phyloP scores from a whole-genome alignment of 495 filamentous ascomycete genomes.

The Podospora didyma region DNA sequence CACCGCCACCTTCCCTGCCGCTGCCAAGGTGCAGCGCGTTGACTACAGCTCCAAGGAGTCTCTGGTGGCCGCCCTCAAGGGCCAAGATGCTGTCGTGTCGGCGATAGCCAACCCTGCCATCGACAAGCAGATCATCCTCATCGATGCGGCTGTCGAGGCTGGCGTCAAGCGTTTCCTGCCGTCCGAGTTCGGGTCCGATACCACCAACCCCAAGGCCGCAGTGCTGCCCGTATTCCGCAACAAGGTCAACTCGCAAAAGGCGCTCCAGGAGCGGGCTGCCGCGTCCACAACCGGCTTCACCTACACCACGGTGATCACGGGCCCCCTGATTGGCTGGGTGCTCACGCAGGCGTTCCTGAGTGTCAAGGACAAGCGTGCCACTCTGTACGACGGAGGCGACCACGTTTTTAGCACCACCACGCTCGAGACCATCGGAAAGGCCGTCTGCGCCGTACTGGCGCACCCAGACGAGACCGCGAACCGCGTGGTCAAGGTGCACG shows the following conservation, averaged over 20 bases:
- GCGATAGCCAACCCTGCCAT: conserved; percentile 34
- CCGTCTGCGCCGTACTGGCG: conserved; percentile 37
- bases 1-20: conserved; percentile 30
- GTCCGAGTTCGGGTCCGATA: conserved; percentile 52
- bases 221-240: conserved; percentile 37
- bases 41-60: conserved; percentile 51
- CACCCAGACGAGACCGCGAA: conserved; percentile 48
- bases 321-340: conserved; percentile 36
- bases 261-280: conserved; percentile 27
- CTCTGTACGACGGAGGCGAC: conserved; percentile 46
- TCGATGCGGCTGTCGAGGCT: conserved; percentile 58
- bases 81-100: conserved; percentile 53
- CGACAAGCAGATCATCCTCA: conserved; percentile 41
- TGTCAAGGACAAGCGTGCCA: conserved; percentile 28
- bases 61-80: conserved; percentile 43
- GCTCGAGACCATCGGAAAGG: conserved; percentile 33
- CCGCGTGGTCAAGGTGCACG: conserved; percentile 35
- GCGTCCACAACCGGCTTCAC: conserved; percentile 31
- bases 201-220: conserved; percentile 22
- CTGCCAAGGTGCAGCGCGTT: conserved; percentile 41
- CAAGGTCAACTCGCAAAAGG: conserved; percentile 40
- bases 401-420: conserved; percentile 36
- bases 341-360: conserved; percentile 32
- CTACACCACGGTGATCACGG: conserved; percentile 42
- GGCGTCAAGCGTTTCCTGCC: conserved; percentile 32